Conservation (phyloP, 208 protist genomes). For the Leishmania mexicana region DNA sequence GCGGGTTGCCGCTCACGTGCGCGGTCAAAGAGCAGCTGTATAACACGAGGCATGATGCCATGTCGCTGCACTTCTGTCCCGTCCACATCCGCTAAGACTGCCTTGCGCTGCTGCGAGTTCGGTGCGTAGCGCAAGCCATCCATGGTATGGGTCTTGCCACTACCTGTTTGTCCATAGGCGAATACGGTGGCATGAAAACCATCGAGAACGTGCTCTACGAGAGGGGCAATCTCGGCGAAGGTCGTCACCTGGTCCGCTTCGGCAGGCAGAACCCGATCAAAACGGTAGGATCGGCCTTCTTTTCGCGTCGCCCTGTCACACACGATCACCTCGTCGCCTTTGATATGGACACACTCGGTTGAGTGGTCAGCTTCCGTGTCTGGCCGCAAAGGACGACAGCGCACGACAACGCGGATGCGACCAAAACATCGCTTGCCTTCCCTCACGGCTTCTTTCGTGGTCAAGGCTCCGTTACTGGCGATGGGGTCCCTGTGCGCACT, state of each 20-base stretch:
- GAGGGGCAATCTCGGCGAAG: conserved; percentile 69
- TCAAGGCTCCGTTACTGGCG: neutral
- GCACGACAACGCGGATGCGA: conserved; percentile 67
- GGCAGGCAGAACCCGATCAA: conserved; percentile 71
- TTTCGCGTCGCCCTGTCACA: conserved; percentile 18
- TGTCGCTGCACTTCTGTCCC: conserved; percentile 51
- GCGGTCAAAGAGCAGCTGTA: conserved; percentile 83
- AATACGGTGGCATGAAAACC: conserved; percentile 90
- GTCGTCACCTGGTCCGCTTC: conserved; percentile 55
- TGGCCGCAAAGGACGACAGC: conserved; percentile 59
- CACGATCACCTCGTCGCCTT: conserved; percentile 37
- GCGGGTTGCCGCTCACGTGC: conserved; percentile 46
- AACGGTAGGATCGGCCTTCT: conserved; percentile 60
- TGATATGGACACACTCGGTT: conserved; percentile 42
- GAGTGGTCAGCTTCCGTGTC: conserved; percentile 38
- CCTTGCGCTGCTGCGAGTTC: conserved; percentile 7
- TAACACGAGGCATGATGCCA: conserved; percentile 77
- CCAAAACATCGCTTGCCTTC: conserved; percentile 13
- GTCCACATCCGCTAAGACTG: conserved; percentile 25
- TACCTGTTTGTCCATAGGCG: conserved; percentile 92
- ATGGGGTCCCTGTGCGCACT: conserved; percentile 7
- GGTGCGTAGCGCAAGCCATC: conserved; percentile 68
- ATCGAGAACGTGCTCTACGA: conserved; percentile 86
- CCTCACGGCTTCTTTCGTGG: neutral
- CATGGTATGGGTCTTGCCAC: conserved; percentile 92